Evolutionary conservation across 805 yeast species (phyloP).

Genomic region (Hanseniaspora thailandica): DNA sequence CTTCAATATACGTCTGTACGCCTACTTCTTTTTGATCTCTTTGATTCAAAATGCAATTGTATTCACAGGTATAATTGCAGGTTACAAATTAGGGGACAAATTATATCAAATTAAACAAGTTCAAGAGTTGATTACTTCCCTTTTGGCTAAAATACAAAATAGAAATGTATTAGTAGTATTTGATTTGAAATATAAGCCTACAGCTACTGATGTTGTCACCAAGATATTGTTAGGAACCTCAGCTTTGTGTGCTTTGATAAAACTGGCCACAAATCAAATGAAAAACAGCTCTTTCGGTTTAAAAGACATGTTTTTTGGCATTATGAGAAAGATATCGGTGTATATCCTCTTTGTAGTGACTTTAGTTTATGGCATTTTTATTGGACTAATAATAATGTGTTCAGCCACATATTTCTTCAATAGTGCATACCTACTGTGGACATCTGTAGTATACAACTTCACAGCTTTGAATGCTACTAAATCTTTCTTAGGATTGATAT

Average conservation of each 20-base stretch:
- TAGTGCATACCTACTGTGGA: background rate
- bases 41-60: slow-evolving; percentile 1
- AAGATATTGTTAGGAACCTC: background rate
- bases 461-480: background rate
- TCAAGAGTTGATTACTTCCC: background rate
- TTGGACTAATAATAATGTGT: background rate
- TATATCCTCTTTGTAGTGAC: background rate
- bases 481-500: background rate
- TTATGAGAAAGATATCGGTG: background rate
- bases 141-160: background rate
- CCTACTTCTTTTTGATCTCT: background rate
- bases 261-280: background rate
- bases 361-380: background rate
- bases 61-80: background rate
- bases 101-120: background rate
- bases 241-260: background rate
- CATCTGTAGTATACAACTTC: background rate
- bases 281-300: background rate
- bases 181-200: background rate
- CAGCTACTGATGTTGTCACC: background rate
- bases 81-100: background rate
- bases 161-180: background rate
- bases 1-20: background rate
- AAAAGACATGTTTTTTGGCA: background rate
- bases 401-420: background rate